Evolutionary conservation across 1,284 basidiomycete species (phyloP).

Genomic region (Takashimella koratensis): DNA sequence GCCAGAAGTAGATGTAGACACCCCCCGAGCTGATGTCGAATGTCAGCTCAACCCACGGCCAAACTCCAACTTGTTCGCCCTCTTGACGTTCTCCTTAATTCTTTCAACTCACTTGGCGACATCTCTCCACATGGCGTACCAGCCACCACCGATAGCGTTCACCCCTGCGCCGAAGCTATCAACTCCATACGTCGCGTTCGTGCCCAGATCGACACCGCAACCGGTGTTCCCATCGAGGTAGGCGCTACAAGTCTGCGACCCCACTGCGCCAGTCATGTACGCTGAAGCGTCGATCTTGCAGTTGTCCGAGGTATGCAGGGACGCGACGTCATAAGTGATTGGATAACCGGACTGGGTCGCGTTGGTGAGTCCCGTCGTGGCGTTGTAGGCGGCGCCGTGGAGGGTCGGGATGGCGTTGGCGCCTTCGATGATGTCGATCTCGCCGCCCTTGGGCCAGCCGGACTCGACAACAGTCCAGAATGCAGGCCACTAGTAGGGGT

Average conservation of each 20-base stretch:
- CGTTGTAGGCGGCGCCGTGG: slow-evolving; percentile 27
- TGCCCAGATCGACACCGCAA: slow-evolving; percentile 58
- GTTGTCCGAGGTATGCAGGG: slow-evolving; percentile 60
- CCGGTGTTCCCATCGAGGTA: slow-evolving; percentile 59
- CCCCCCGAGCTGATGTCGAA: slow-evolving; percentile 22
- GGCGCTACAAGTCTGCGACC: slow-evolving; percentile 56
- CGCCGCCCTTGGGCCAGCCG: slow-evolving; percentile 69
- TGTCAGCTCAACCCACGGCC: background rate
- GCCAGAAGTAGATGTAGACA: slow-evolving; percentile 43
- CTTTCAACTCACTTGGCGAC: slow-evolving; percentile 35
- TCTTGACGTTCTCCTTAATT: no score
- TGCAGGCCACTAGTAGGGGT: slow-evolving; percentile 59
- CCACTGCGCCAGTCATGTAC: slow-evolving; percentile 25
- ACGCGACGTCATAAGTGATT: slow-evolving; percentile 54
- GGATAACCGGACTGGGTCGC: slow-evolving; percentile 13
- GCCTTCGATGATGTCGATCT: slow-evolving; percentile 83
- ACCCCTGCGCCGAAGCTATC: slow-evolving; percentile 29
- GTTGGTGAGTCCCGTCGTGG: slow-evolving; percentile 45
- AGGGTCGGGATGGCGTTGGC: slow-evolving; percentile 54
- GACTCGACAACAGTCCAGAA: slow-evolving; percentile 61
- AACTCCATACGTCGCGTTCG: slow-evolving; percentile 29
- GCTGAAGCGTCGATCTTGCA: slow-evolving; percentile 59
- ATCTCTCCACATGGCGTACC: slow-evolving; percentile 60
- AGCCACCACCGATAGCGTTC: slow-evolving; percentile 63
- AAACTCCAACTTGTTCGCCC: no score